Base-by-base conservation (phyloP, 1,284 basidiomycete species). In the Uromyces viciae-fabae region DNA sequence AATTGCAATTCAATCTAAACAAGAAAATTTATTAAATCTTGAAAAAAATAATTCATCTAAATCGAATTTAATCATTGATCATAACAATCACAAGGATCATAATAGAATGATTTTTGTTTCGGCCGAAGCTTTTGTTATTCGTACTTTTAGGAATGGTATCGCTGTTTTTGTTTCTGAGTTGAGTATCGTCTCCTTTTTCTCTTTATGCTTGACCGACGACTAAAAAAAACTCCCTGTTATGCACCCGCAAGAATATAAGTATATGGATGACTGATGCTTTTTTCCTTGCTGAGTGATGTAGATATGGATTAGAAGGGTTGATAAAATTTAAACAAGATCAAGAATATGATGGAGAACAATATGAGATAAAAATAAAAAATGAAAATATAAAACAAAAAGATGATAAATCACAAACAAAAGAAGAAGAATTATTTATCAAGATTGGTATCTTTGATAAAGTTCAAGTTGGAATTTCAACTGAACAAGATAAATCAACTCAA, bases 131-230 rank as follows among this genome's bases (percentile, higher is more conserved):
- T 99, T 95, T 85, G 94, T 99, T 31, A 97, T 99, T 83, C 88
- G 95, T 76, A 92, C 93, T 1, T 99, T 99, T 87, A 89, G 93
- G 82, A 99, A 99, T 86, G 97, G 97, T 0, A 86, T 99, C 11
- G 93, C 94, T 11, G 96, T 99, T 19, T 99, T 97, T 84, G 95
- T 99, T 52, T 93, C 91, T 73, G 91, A 92, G 94, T 98, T 84
- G 85, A 92, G 89, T 9, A 28, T 28, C 60, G 56, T 3, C 49
- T 72, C 43, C 33, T 66, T 69, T 75, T 75, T 81, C 79, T 36
- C 28, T 43, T 40, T 56, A 82, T n/a, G 22, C 25, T 74, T 33
- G 33, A 31, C n/a, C 40, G 33, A 11, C 14, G 9, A 38, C 25
- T 22, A 49, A 49, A 49, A 49, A 49, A 49, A 49, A 49, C 46